Evolutionary conservation across 1,139 yeast genomes (phyloP).

Genomic region (Saccharomyces hybrid): DNA sequence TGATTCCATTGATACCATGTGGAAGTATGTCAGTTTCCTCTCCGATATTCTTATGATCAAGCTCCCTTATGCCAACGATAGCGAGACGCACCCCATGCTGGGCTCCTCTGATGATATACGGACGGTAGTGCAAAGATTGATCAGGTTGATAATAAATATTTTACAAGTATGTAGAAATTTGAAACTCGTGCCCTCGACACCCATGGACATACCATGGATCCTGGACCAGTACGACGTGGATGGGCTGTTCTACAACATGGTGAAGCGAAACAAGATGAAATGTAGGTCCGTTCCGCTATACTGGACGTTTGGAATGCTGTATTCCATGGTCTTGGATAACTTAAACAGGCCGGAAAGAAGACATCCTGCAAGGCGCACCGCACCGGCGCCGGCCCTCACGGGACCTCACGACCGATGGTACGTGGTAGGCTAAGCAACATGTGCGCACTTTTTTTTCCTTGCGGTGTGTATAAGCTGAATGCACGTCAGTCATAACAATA

Average conservation of each 20-base stretch:
- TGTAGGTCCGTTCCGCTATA: slow-evolving; percentile 4
- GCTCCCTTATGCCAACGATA: slow-evolving; percentile 9
- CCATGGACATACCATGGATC: slow-evolving; percentile 12
- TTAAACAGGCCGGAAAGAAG: neutral
- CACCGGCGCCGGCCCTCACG: neutral
- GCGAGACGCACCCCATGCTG: slow-evolving; percentile 7
- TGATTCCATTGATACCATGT: slow-evolving; percentile 17
- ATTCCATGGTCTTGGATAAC: neutral
- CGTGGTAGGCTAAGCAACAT: slow-evolving; percentile 2
- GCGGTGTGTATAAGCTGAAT: neutral
- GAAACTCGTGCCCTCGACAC: slow-evolving; percentile 12
- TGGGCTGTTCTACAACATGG: slow-evolving; percentile 19
- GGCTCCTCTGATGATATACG: slow-evolving; percentile 3
- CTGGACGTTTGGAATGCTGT: neutral
- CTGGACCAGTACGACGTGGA: slow-evolving; percentile 22
- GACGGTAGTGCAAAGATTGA: slow-evolving; percentile 4
- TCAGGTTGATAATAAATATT: slow-evolving; percentile 15
- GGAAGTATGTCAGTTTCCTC: slow-evolving; percentile 15
- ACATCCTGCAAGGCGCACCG: neutral
- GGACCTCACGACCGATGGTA: slow-evolving; percentile 4
- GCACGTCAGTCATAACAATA: neutral
- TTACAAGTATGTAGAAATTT: slow-evolving; percentile 13
- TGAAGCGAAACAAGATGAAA: slow-evolving; percentile 7
- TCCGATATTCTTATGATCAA: slow-evolving; percentile 11
- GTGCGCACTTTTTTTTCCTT: neutral